These are phyloP conservation scores for Clohesyomyces aquaticus DNA, from an alignment of 495 filamentous ascomycete genomes.

Conservation along the genomic window DNA sequence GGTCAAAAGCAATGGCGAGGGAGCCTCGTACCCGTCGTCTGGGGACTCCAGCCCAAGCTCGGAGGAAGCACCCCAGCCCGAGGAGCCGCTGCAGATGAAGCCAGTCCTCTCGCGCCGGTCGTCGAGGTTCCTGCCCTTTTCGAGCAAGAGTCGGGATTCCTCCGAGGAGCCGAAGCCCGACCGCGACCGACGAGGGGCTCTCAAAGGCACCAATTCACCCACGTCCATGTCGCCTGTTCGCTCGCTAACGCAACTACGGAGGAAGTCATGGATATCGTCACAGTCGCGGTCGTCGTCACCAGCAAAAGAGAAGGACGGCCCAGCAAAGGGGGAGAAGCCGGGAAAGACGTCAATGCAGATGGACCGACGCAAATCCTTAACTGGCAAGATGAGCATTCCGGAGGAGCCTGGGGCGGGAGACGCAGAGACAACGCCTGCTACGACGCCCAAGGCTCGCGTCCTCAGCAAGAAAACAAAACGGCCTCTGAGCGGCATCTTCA, in stretches of 20 bases:
- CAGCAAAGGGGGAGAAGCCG: conserved; percentile 15
- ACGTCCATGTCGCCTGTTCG: conserved; percentile 27
- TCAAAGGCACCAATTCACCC: conserved; percentile 14
- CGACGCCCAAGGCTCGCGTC: conserved; percentile 17
- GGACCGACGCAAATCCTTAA: conserved; percentile 21
- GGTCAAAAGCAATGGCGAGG: conserved; percentile 8
- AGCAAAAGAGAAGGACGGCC: conserved; percentile 8
- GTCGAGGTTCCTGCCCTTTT: conserved; percentile 38
- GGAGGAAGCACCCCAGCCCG: conserved; percentile 22
- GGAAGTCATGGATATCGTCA: conserved; percentile 40
- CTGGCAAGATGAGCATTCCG: conserved; percentile 16
- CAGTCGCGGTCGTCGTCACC: conserved; percentile 35
- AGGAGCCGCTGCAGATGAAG: conserved; percentile 26
- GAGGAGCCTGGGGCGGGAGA: conserved; percentile 21
- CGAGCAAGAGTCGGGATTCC: conserved; percentile 31
- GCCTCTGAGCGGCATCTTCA: conserved; percentile 38
- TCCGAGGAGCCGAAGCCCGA: conserved; percentile 21
- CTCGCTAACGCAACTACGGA: conserved; percentile 34
- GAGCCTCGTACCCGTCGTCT: conserved; percentile 26
- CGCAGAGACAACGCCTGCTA: conserved; percentile 1
- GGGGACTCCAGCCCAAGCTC: conserved; percentile 35
- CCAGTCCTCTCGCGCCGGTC: conserved; percentile 34
- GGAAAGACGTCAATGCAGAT: conserved; percentile 10
- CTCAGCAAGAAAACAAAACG: conserved; percentile 35
- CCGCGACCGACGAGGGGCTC: conserved; percentile 2